Conservation (phyloP, 306 rosid species). For the Oxytropis ochrocephala region DNA sequence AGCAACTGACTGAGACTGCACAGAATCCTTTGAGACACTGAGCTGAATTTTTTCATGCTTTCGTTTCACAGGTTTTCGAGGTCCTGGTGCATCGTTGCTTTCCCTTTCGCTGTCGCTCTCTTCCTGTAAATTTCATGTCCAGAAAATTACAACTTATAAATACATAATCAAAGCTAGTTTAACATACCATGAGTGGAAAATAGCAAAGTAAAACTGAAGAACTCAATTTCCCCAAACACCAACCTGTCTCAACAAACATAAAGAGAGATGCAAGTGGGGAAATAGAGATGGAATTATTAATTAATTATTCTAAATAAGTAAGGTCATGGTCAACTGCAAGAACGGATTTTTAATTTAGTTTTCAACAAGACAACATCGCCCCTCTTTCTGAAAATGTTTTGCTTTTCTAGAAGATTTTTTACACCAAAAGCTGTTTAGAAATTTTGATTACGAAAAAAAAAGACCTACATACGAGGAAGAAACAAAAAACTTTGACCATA, state of each 20-base stretch:
- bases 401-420: neutral
- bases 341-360: neutral
- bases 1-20: slow-evolving; percentile 40
- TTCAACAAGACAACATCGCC: neutral
- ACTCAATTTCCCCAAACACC: neutral
- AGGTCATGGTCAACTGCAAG: neutral
- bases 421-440: neutral
- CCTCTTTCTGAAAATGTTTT: neutral
- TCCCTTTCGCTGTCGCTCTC: slow-evolving; percentile 72
- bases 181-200: neutral
- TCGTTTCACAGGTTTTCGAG: slow-evolving; percentile 44
- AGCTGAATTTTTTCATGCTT: slow-evolving; percentile 53
- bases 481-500: slow-evolving; percentile 23
- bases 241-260: neutral
- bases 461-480: neutral
- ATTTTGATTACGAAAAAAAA: neutral
- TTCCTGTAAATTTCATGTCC: slow-evolving; percentile 43
- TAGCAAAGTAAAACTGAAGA: neutral
- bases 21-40: slow-evolving; percentile 40
- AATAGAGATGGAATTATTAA: neutral
- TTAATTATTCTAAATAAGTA: neutral
- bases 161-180: slow-evolving; percentile 5
- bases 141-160: slow-evolving; percentile 17
- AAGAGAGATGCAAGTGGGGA: slow-evolving; percentile 4
- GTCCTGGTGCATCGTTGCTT: slow-evolving; percentile 52